A percentile compares a stretch with the other conserved stretches of the same genome.
Conservation (phyloP, 306 rosid species). For the Sicyos edulis region DNA sequence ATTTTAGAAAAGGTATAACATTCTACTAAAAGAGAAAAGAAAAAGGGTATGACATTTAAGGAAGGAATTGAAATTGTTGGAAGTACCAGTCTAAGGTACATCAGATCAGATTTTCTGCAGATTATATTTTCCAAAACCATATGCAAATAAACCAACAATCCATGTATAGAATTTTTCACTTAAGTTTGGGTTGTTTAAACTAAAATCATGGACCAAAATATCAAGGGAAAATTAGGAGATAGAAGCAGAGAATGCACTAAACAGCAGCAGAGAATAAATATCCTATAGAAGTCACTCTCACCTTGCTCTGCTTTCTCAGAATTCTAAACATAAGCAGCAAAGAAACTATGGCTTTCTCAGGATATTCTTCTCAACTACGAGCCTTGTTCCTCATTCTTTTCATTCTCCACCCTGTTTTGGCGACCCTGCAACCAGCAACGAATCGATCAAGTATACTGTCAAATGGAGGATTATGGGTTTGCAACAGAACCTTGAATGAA, state of each 20-base stretch:
- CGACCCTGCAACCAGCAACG: background rate
- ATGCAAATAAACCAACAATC: background rate
- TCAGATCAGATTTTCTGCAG: conserved; percentile 11
- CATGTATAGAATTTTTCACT: background rate
- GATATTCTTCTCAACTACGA: background rate
- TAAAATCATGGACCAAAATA: background rate
- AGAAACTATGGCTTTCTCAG: background rate
- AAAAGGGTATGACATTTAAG: background rate
- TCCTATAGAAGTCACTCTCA: conserved; percentile 2
- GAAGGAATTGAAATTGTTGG: background rate
- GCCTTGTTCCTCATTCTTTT: background rate
- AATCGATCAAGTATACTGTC: background rate
- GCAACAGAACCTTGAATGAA: conserved; percentile 13
- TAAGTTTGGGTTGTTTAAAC: background rate
- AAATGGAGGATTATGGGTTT: conserved; percentile 16
- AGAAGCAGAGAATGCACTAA: background rate
- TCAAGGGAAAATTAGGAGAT: background rate
- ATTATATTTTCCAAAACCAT: background rate
- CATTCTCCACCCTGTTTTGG: background rate
- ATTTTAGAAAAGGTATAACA: background rate
- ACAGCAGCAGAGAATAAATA: background rate
- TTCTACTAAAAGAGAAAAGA: too few relatives aligned
- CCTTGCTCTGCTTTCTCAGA: background rate
- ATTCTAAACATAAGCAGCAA: background rate
- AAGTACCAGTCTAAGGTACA: background rate